Conservation (phyloP, 805 yeast species). For the Ogataea salicorniae region DNA sequence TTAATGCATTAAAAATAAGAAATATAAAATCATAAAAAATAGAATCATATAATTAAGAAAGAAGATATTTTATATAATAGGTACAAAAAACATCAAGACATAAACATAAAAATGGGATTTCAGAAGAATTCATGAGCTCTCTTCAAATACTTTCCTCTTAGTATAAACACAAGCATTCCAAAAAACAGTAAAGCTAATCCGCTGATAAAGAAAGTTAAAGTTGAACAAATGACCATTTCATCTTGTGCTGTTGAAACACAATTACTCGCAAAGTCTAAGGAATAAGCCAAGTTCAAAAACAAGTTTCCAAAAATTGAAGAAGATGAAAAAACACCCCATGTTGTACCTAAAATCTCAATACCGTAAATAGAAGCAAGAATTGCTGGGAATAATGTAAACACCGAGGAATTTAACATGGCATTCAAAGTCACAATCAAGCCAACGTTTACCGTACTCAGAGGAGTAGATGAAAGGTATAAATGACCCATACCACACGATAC, state of each 20-base stretch:
- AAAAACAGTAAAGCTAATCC: constrained; percentile 22
- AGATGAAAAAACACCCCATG: constrained; percentile 85
- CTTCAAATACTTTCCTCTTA: constrained; percentile 19
- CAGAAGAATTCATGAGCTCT: constrained; percentile 26
- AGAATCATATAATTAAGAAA: not conserved
- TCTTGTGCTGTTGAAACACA: constrained; percentile 22
- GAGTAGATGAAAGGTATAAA: constrained; percentile 26
- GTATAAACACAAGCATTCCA: constrained; percentile 19
- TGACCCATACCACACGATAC: constrained; percentile 25
- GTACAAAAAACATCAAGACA: not conserved
- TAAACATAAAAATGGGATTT: not conserved
- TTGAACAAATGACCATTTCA: constrained; percentile 30
- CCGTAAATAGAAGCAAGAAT: constrained; percentile 85
- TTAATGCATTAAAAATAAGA: too few relatives aligned
- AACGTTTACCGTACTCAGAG: constrained; percentile 18
- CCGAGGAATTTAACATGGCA: constrained; percentile 55
- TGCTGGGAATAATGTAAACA: constrained; percentile 84
- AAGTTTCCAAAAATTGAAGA: constrained; percentile 51
- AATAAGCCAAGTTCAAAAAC: constrained; percentile 61
- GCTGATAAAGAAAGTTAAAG: constrained; percentile 28
- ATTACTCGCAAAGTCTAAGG: constrained; percentile 50
- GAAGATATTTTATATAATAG: not conserved
- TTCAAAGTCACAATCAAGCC: constrained; percentile 21
- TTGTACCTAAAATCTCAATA: constrained; percentile 78
- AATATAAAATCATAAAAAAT: too few relatives aligned